Evolutionary conservation across 345 rosid species (phyloP), one percentile per base, ranked within the genome.

Genomic region (Dimocarpus longan): DNA sequence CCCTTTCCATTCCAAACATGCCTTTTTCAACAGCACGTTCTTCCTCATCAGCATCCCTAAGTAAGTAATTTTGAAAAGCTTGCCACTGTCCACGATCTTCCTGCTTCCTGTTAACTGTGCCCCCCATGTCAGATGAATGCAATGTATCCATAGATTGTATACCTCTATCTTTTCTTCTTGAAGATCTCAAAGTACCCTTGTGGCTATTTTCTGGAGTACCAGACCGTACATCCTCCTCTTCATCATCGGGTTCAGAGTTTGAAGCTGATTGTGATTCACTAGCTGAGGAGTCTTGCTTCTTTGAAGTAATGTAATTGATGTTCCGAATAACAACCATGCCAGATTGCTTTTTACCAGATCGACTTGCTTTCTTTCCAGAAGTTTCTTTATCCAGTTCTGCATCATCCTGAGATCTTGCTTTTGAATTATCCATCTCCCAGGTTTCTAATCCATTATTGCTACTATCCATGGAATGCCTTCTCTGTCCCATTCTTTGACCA

Each of bases 241-340:
- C 88, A 78, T 85, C 89, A 32, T 84, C 91, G 63, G 64, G 82
- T 65, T 86, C 88, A 68, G 92, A 83, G 82, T 74, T 85, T 75
- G 90, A 90, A 71, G 85, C 79, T 57, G 93, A 87, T 74, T 82
- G 73, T 26, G 89, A 80, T 50, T 89, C 97, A 86, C 90, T 81
- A 76, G 77, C 88, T 18, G 97, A 96, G 78, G 88, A 78, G 18
- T 86, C 84, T 77, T 86, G 83, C 83, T 79, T 82, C 86, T 93
- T 90, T 16, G 97, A 82, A 83, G 93, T 82, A 71, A 96, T 86
- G 83, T 91, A 96, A 67, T 96, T 96, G 60, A 96, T 82, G 86
- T 93, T 96, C 56, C 94, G 88, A 74, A 96, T 91, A 73, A 96
- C 97, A 64, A 96, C 94, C 85, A 37, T 85, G 10, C 96, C 93